Percentiles rank a stretch among this genome's conserved stretches.
These are phyloP conservation scores for Acanthamoeba triangularis DNA, from an alignment of 208 protist species.

Conservation along the genomic window DNA sequence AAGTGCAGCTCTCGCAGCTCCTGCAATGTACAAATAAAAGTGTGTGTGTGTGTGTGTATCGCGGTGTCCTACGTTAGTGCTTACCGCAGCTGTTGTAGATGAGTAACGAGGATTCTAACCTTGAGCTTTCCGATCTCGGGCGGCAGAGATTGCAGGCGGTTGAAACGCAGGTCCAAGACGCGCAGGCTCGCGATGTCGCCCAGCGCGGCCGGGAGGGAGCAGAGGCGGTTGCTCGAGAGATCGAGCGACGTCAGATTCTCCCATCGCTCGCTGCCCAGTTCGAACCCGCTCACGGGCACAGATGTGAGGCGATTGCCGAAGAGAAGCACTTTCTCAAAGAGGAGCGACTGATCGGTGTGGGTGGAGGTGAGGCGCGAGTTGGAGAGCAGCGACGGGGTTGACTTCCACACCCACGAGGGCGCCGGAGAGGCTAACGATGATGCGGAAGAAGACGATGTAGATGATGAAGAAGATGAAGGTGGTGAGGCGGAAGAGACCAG, in stretches of 20 bases:
- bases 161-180: slow-evolving; percentile 47
- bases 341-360: slow-evolving; percentile 55
- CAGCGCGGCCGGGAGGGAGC: slow-evolving; percentile 25
- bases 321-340: slow-evolving; percentile 71
- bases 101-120: neutral
- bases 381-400: slow-evolving; percentile 21
- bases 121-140: slow-evolving; percentile 61
- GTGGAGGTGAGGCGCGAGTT: slow-evolving; percentile 11
- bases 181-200: slow-evolving; percentile 54
- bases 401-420: slow-evolving; percentile 49
- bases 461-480: neutral
- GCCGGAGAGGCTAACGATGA: neutral
- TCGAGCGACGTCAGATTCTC: slow-evolving; percentile 64
- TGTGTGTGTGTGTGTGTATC: too few species aligned
- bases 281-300: neutral
- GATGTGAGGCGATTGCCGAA: slow-evolving; percentile 51
- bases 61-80: too few species aligned
- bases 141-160: neutral
- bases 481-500: neutral
- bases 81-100: neutral
- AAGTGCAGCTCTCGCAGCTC: slow-evolving; percentile 51
- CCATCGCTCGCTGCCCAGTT: slow-evolving; percentile 19
- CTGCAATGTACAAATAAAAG: too few species aligned
- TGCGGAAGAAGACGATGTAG: neutral
- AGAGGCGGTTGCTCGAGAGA: slow-evolving; percentile 21